Percentiles rank a stretch among this genome's conserved stretches.
Conservation (phyloP, 768 basidiomycete genomes). For the Coprinellus aureogranulatus region DNA sequence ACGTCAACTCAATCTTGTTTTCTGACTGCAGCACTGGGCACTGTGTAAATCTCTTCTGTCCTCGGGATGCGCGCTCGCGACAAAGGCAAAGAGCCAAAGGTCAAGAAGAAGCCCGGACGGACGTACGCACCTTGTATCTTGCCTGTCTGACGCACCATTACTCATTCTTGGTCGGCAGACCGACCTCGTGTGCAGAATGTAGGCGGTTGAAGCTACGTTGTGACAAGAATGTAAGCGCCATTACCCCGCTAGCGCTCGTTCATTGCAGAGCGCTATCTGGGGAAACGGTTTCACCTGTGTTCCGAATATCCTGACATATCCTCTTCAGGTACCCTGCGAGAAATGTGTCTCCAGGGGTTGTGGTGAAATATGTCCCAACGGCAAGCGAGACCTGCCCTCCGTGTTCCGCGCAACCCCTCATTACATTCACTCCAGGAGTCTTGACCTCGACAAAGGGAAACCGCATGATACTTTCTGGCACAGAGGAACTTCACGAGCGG, state of each 20-base stretch:
- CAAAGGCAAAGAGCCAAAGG: conserved; percentile 24
- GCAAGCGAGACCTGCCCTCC: conserved; percentile 29
- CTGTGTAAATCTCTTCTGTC: too few species aligned
- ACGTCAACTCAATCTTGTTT: not conserved
- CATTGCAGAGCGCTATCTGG: conserved; percentile 12
- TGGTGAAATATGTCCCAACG: conserved; percentile 74
- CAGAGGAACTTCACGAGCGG: conserved; percentile 66
- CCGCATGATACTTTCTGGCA: conserved; percentile 62
- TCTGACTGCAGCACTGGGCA: too few species aligned
- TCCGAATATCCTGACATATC: not conserved
- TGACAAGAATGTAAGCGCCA: conserved; percentile 52
- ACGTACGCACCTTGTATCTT: conserved; percentile 21
- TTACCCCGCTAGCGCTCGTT: not conserved
- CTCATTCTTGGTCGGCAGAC: conserved; percentile 40
- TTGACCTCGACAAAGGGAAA: conserved; percentile 62
- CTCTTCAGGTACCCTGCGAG: conserved; percentile 66
- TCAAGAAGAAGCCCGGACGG: conserved; percentile 30
- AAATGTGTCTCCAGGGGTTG: conserved; percentile 76
- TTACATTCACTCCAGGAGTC: conserved; percentile 36
- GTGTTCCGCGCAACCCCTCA: not conserved
- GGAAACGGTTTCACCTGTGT: conserved; percentile 9
- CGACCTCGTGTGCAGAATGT: conserved; percentile 53
- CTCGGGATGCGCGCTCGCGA: conserved; percentile 15
- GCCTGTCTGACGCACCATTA: not conserved
- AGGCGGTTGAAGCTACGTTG: conserved; percentile 63